Conservation (phyloP, 495 filamentous ascomycete species). For the Immersiella caudata region DNA sequence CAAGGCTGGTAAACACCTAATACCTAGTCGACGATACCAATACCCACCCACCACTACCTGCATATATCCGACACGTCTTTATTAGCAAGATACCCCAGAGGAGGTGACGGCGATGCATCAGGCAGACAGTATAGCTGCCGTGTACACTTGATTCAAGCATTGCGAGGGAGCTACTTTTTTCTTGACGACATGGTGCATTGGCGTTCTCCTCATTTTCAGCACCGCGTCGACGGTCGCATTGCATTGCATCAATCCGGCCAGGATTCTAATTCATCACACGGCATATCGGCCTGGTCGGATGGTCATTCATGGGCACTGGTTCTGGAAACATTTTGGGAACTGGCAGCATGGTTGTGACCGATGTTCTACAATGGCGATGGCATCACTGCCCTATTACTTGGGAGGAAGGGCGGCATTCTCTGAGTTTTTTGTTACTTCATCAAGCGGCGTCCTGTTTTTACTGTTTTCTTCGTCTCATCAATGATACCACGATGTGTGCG, state of each 20-base stretch:
- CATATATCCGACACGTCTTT: conserved; percentile 32
- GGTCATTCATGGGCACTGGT: conserved; percentile 26
- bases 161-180: conserved; percentile 41
- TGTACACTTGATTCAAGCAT: conserved; percentile 49
- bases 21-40: conserved; percentile 17
- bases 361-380: conserved; percentile 41
- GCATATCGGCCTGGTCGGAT: conserved; percentile 29
- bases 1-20: conserved; percentile 53
- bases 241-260: conserved; percentile 32
- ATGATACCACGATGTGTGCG: conserved; percentile 35
- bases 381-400: conserved; percentile 36
- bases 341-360: conserved; percentile 35
- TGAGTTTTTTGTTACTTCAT: conserved; percentile 23
- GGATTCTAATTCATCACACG: conserved; percentile 20
- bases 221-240: conserved; percentile 24
- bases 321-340: conserved; percentile 27
- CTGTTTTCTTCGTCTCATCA: conserved; percentile 25
- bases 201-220: conserved; percentile 39
- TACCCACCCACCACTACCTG: conserved; percentile 21
- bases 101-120: conserved; percentile 29
- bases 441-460: conserved; percentile 21
- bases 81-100: conserved; percentile 34
- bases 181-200: conserved; percentile 47
- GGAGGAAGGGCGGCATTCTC: conserved; percentile 18
- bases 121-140: conserved; percentile 40